These are phyloP conservation scores for Auriscalpium vulgare DNA, from an alignment of 768 basidiomycete species.

Conservation along the genomic window DNA sequence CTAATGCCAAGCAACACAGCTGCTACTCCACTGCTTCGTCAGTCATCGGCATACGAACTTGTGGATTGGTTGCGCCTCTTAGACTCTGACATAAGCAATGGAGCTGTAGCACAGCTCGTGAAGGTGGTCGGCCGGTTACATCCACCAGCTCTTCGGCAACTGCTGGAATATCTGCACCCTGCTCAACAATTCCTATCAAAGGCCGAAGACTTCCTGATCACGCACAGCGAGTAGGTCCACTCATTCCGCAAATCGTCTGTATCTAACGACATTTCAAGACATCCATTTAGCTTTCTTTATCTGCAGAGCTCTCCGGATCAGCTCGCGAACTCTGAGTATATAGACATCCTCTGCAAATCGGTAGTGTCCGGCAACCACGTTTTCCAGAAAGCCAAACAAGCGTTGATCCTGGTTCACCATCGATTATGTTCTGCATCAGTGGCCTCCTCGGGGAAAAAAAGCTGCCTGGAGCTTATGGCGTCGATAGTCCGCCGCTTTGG, in stretches of 20 bases:
- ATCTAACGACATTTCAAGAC: too few relatives aligned
- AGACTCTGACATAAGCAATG: constrained; percentile 24
- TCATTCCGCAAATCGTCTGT: neutral
- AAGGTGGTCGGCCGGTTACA: constrained; percentile 33
- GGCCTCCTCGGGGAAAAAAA: too few relatives aligned
- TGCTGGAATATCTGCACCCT: constrained; percentile 40
- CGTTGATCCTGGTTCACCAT: too few relatives aligned
- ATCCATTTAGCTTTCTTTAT: neutral
- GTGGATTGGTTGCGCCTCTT: constrained; percentile 58
- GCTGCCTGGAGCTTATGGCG: too few relatives aligned
- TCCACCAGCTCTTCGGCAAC: constrained; percentile 30
- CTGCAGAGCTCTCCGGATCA: neutral
- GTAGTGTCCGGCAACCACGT: too few relatives aligned
- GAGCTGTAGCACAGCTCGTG: constrained; percentile 35
- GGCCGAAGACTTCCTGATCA: neutral
- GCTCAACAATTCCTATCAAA: constrained; percentile 31
- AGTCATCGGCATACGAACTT: constrained; percentile 41
- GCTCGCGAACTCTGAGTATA: too few relatives aligned
- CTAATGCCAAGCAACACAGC: constrained; percentile 24
- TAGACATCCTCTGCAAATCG: too few relatives aligned
- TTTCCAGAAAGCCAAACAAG: too few relatives aligned
- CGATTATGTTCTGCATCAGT: too few relatives aligned
- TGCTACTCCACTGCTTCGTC: constrained; percentile 25
- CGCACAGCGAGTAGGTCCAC: neutral
- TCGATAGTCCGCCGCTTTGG: too few relatives aligned